These are phyloP conservation scores for Ganoderma resinaceum DNA, from an alignment of 1,284 basidiomycete species.

Conservation along the genomic window DNA sequence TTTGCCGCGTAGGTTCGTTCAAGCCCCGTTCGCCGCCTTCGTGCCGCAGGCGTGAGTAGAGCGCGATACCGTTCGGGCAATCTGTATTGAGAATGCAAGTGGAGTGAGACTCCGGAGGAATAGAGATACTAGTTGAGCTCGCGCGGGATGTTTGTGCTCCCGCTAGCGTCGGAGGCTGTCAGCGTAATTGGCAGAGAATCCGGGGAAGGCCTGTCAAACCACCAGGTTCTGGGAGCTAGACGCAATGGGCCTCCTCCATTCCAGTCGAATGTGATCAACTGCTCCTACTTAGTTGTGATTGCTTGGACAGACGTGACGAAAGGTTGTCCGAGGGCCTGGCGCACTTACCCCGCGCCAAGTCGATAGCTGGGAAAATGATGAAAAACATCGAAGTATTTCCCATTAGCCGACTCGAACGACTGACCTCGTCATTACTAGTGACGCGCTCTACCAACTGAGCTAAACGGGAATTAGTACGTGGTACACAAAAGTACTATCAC, in stretches of 20 bases:
- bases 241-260: background rate
- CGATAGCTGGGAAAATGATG: too few species aligned
- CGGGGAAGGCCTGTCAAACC: slow-evolving; percentile 6
- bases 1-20: slow-evolving; percentile 14
- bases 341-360: background rate
- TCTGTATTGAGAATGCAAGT: slow-evolving; percentile 1
- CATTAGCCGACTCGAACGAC: slow-evolving; percentile 61
- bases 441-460: slow-evolving; percentile 60
- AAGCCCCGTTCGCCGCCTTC: slow-evolving; percentile 26
- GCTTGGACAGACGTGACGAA: background rate
- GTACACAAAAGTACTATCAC: background rate
- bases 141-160: background rate
- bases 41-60: slow-evolving; percentile 18
- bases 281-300: background rate
- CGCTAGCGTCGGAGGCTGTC: slow-evolving; percentile 8
- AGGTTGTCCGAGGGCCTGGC: background rate
- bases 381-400: slow-evolving; percentile 45
- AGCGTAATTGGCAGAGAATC: slow-evolving; percentile 3
- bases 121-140: background rate
- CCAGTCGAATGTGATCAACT: background rate
- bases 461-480: slow-evolving; percentile 41
- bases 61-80: background rate
- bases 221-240: background rate
- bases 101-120: slow-evolving; percentile 1
- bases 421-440: slow-evolving; percentile 54